phyloP scores from a whole-genome alignment of 108 stramenopile genomes.

The Skeletonema tropicum region DNA sequence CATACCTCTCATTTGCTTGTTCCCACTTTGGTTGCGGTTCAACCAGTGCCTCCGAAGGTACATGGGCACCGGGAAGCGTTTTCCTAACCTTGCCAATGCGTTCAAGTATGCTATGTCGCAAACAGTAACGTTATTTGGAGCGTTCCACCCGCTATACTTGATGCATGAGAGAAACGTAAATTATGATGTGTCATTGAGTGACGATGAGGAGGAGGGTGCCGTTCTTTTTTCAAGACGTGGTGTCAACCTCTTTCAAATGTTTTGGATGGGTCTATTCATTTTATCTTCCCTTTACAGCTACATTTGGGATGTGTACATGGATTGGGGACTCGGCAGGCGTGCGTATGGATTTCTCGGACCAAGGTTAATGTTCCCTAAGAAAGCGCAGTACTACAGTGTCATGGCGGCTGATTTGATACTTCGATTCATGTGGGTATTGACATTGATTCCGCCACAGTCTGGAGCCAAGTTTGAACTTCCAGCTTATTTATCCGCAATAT shows the following conservation, averaged over 20 bases:
- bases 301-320: conserved; percentile 93
- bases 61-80: conserved; percentile 80
- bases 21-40: conserved; percentile 90
- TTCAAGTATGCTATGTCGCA: conserved; percentile 91
- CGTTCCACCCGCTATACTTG: conserved; percentile 87
- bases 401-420: conserved; percentile 62
- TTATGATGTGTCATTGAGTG: conserved; percentile 3
- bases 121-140: conserved; percentile 90
- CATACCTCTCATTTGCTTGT: conserved; percentile 78
- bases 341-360: conserved; percentile 80
- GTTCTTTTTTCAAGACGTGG: background rate
- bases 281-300: conserved; percentile 84
- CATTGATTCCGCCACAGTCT: conserved; percentile 77
- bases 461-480: conserved; percentile 88
- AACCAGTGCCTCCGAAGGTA: conserved; percentile 91
- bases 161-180: conserved; percentile 31
- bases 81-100: conserved; percentile 90
- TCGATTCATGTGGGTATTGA: conserved; percentile 90
- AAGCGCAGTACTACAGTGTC: conserved; percentile 69
- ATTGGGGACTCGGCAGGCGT: conserved; percentile 49
- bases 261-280: conserved; percentile 85
- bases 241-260: conserved; percentile 61
- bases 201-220: conserved; percentile 34
- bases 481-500: conserved; percentile 74
- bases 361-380: conserved; percentile 83